A percentile compares a stretch with the other conserved stretches of the same genome.
Evolutionary conservation across 1,139 yeast species (phyloP).

Genomic region (Saccharomycopsis hybrid): DNA sequence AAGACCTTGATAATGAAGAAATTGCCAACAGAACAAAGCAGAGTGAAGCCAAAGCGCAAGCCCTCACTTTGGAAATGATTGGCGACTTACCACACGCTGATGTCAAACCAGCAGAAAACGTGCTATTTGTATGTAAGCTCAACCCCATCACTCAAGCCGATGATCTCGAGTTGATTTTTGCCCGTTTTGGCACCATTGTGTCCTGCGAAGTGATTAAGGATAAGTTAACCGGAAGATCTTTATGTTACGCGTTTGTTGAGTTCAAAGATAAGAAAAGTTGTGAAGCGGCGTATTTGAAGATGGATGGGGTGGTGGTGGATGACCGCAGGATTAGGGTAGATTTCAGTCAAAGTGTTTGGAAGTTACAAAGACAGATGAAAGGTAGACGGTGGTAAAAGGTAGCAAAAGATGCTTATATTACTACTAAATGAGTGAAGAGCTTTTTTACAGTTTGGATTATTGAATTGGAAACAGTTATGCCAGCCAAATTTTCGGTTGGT

Average conservation of each 20-base stretch:
- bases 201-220: constrained; percentile 48
- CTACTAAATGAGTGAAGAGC: no score
- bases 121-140: constrained; percentile 56
- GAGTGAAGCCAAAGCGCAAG: constrained; percentile 42
- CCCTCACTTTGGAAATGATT: constrained; percentile 54
- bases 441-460: no score
- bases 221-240: constrained; percentile 39
- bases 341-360: constrained; percentile 50
- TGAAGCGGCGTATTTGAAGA: constrained; percentile 52
- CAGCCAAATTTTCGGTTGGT: no score
- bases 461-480: no score
- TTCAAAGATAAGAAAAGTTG: constrained; percentile 42
- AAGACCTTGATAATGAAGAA: no score
- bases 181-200: constrained; percentile 50
- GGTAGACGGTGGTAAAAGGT: no score
- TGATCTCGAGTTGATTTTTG: constrained; percentile 48
- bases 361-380: constrained; percentile 3
- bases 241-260: constrained; percentile 61
- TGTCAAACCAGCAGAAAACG: constrained; percentile 54
- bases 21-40: constrained; percentile 27
- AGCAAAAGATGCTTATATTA: no score
- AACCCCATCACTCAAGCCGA: constrained; percentile 53
- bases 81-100: constrained; percentile 61
- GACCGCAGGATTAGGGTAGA: constrained; percentile 61
- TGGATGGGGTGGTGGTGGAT: constrained; percentile 58